Base-by-base conservation (phyloP, 2,329 filamentous ascomycete species). In the Botrytis medusae region DNA sequence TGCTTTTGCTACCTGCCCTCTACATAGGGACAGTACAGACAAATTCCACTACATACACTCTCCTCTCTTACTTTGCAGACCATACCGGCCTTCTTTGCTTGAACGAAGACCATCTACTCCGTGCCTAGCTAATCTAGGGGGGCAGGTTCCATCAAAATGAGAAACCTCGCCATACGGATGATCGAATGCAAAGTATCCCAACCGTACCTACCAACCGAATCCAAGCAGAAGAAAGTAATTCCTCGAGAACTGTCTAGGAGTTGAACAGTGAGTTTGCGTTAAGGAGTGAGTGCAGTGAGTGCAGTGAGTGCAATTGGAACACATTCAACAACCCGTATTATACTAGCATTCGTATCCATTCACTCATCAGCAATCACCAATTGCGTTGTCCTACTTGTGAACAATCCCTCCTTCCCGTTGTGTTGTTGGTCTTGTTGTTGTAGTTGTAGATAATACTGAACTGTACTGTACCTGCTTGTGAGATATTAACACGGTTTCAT, bases 401-500 rank as follows among this genome's bases (percentile, higher is more conserved):
- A 40, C 25, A 37, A 61, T 37, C 34, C 20, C 62, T 22, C 29
- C 62, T 29, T 14, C 18, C 59, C 25, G 8, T 57, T 63, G 42
- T 70, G 34, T 60, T n/a, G 37, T 37, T 37, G 37, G 40, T 69
- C n/a, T n/a, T n/a, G 46, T 12, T 51, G 48, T n/a, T 51, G 25
- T 51, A n/a, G 48, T n/a, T 54, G 48, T n/a, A 54, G 25, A 54
- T 54, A 54, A 54, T 54, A 12, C 25, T 14, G 48, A n/a, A n/a
- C 48, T 16, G n/a, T 18, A 57, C 51, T 8, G 22, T n/a, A n/a
- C 51, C n/a, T 54, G 7, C 51, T 29, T 7, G 42, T 14, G 20
- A 44, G 60, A 65, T 72, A 68, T 67, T 72, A 72, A 72, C 71
- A 72, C 71, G 71, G 40, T 68, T 72, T 72, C 71, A 72, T 60